These are phyloP conservation scores for Vigna mungo DNA, from an alignment of 306 rosid species.

Conservation along the genomic window DNA sequence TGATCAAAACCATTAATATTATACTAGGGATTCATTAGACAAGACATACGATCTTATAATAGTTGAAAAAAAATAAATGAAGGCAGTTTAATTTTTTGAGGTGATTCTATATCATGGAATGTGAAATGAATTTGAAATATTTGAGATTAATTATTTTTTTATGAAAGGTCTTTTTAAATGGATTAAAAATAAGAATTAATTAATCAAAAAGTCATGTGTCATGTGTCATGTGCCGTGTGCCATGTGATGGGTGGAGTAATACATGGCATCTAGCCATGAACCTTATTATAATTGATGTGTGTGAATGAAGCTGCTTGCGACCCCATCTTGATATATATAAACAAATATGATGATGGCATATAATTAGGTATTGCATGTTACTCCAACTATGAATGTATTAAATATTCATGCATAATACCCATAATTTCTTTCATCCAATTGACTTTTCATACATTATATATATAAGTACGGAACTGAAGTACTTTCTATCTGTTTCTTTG, in stretches of 20 bases:
- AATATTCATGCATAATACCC: neutral
- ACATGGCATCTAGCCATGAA: constrained; percentile 42
- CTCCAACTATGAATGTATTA: constrained; percentile 14
- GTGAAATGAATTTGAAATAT: no score
- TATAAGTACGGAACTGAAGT: constrained; percentile 1
- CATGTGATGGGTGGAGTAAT: constrained; percentile 46
- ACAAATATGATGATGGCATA: constrained; percentile 41
- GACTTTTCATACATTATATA: constrained; percentile 22
- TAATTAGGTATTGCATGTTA: constrained; percentile 53
- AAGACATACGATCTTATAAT: no score
- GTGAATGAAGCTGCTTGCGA: constrained; percentile 17
- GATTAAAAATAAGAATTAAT: no score
- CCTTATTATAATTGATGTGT: neutral
- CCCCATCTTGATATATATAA: constrained; percentile 41
- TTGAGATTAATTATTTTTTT: no score
- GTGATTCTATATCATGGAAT: no score
- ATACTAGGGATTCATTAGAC: no score
- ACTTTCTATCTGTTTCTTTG: constrained; percentile 7
- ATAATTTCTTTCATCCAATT: constrained; percentile 27
- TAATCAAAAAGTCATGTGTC: constrained; percentile 19
- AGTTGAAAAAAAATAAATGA: no score
- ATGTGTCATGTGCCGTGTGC: constrained; percentile 44
- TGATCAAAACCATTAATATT: no score
- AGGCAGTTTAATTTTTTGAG: no score
- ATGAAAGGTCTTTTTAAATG: no score